Conservation (phyloP, 257 asterid species). For the Thymus mandschuricus region DNA sequence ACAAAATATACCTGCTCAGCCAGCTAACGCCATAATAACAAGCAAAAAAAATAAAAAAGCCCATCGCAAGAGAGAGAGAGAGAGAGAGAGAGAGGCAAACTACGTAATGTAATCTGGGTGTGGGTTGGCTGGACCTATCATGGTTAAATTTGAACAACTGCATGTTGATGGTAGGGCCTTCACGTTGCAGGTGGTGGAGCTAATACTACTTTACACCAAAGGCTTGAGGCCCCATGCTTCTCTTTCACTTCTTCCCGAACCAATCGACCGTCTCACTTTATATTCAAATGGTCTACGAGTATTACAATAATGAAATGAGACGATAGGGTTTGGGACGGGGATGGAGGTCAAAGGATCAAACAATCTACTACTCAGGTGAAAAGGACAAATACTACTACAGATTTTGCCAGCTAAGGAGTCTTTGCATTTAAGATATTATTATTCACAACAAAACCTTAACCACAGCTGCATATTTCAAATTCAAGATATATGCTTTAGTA, state of each 20-base stretch:
- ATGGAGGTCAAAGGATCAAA: constrained; percentile 21
- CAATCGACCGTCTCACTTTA: no score
- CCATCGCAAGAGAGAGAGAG: neutral
- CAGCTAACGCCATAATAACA: constrained; percentile 48
- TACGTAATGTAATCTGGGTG: constrained; percentile 27
- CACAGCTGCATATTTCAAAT: neutral
- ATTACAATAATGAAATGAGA: no score
- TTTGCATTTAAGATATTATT: constrained; percentile 21
- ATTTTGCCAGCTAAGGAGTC: constrained; percentile 42
- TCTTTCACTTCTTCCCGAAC: constrained; percentile 26
- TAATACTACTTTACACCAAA: constrained; percentile 40
- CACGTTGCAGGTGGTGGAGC: constrained; percentile 25
- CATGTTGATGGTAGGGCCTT: constrained; percentile 42
- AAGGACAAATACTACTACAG: neutral
- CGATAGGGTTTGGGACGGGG: no score
- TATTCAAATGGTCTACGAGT: no score
- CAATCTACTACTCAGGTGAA: constrained; percentile 33
- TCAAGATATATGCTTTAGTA: neutral
- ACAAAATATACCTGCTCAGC: constrained; percentile 42
- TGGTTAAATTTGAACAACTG: constrained; percentile 23
- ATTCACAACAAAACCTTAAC: neutral
- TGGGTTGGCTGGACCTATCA: constrained; percentile 39
- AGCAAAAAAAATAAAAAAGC: constrained; percentile 13
- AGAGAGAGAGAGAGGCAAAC: constrained; percentile 13
- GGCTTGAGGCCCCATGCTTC: constrained; percentile 30